Percentiles rank a stretch among this genome's conserved stretches.
Evolutionary conservation across 2,329 filamentous ascomycete species (phyloP).

Genomic region (Ophiostoma himal-ulmi): DNA sequence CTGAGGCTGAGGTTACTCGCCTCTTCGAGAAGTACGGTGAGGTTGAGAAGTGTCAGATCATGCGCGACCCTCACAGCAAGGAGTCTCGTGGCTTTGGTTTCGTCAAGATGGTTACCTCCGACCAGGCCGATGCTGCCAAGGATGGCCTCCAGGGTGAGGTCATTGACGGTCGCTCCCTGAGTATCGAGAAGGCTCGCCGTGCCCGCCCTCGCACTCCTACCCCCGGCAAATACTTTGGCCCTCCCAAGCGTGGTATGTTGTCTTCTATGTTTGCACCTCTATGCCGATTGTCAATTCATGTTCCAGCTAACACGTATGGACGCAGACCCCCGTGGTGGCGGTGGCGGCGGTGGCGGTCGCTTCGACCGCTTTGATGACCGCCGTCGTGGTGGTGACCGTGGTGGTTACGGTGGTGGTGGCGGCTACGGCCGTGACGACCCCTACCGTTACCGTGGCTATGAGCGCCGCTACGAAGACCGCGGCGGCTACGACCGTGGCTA

Average conservation of each 20-base stretch:
- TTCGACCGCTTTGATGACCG: conserved; percentile 60
- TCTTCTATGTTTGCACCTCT: conserved; percentile 25
- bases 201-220: conserved; percentile 92
- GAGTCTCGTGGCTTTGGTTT: conserved; percentile 98
- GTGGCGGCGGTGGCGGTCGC: conserved; percentile 31
- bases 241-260: conserved; percentile 86
- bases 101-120: conserved; percentile 95
- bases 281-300: background rate
- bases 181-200: conserved; percentile 97
- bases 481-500: conserved; percentile 46
- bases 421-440: conserved; percentile 39
- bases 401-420: conserved; percentile 44
- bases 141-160: conserved; percentile 92
- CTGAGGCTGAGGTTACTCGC: conserved; percentile 83
- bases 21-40: conserved; percentile 98
- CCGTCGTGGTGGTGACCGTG: conserved; percentile 50
- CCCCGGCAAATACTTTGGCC: conserved; percentile 97
- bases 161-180: conserved; percentile 90
- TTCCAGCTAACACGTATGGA: conserved; percentile 41
- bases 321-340: conserved; percentile 35
- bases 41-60: conserved; percentile 99
- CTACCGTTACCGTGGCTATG: conserved; percentile 35
- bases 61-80: conserved; percentile 97
- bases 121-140: conserved; percentile 94
- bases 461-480: conserved; percentile 42